These are phyloP conservation scores for Berkeleyomyces basicola DNA, from an alignment of 2,329 filamentous ascomycete genomes.

Conservation along the genomic window DNA sequence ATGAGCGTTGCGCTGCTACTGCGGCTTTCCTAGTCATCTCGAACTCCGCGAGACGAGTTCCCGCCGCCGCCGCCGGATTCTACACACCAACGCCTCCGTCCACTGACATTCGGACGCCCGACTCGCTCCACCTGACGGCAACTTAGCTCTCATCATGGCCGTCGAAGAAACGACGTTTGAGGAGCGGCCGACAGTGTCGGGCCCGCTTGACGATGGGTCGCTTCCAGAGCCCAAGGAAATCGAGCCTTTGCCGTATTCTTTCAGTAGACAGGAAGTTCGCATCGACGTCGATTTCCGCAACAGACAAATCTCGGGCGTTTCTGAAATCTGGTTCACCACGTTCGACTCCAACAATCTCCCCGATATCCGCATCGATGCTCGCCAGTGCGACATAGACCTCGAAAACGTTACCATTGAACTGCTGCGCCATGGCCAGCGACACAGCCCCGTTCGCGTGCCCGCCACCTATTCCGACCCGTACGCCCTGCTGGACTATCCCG, in stretches of 20 bases:
- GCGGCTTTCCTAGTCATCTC: conserved; percentile 6
- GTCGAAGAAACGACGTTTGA: neutral
- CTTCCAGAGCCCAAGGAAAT: conserved; percentile 22
- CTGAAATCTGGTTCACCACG: conserved; percentile 62
- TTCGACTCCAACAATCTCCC: conserved; percentile 39
- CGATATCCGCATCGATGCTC: conserved; percentile 43
- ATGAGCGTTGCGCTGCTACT: conserved; percentile 11
- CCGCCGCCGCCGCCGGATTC: neutral
- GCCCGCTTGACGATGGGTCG: conserved; percentile 18
- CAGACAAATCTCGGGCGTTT: conserved; percentile 58
- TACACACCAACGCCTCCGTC: neutral
- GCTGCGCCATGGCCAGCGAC: conserved; percentile 20
- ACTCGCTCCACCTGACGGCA: neutral
- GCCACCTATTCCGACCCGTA: conserved; percentile 48
- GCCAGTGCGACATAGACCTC: conserved; percentile 42
- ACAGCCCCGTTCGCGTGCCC: conserved; percentile 13
- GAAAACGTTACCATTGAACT: conserved; percentile 34
- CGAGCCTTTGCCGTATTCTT: conserved; percentile 27
- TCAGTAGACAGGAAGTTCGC: conserved; percentile 75
- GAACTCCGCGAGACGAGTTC: conserved; percentile 1
- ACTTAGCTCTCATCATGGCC: neutral
- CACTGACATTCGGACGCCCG: neutral
- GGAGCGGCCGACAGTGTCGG: conserved; percentile 4
- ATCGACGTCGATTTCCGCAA: conserved; percentile 76
- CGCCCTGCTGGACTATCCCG: conserved; percentile 42